phyloP scores from a whole-genome alignment of 1,139 yeast genomes.

The Suhomyces bokatorum region DNA sequence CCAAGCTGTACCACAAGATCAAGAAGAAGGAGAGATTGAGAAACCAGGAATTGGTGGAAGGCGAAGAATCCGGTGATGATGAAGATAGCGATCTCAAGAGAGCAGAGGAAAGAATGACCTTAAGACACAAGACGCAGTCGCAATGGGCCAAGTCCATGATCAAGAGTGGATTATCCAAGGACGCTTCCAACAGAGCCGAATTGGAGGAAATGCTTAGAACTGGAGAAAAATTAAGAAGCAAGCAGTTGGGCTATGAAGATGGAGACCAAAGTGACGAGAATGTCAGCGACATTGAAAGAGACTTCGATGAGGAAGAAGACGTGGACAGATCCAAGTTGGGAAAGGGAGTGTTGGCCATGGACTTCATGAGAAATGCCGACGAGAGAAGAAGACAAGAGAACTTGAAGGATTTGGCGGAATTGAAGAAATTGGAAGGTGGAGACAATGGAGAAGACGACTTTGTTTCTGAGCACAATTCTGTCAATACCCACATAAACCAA shows the following conservation, averaged over 20 bases:
- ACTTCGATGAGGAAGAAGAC: conserved; percentile 33
- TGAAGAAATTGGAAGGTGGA: conserved; percentile 49
- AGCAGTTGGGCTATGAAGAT: conserved; percentile 68
- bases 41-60: conserved; percentile 69
- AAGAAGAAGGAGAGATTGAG: conserved; percentile 81
- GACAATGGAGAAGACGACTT: conserved; percentile 34
- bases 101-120: conserved; percentile 89
- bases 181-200: conserved; percentile 78
- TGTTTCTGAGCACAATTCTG: conserved; percentile 27
- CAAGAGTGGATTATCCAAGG: conserved; percentile 87
- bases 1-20: conserved; percentile 83
- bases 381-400: conserved; percentile 60
- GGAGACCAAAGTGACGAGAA: conserved; percentile 54
- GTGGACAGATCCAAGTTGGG: conserved; percentile 53
- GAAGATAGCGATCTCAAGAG: conserved; percentile 72
- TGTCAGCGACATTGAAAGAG: conserved; percentile 53
- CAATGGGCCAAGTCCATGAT: conserved; percentile 93
- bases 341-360: conserved; percentile 91
- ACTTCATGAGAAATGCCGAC: conserved; percentile 89
- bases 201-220: conserved; percentile 91
- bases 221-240: conserved; percentile 74
- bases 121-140: conserved; percentile 84
- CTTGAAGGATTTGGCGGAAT: conserved; percentile 48
- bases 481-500: conserved; percentile 56
- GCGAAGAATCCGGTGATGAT: conserved; percentile 50